Percentiles rank a stretch among this genome's conserved stretches.
Evolutionary conservation across 768 basidiomycete genomes (phyloP).

Genomic region (Hemileccinum impolitum): DNA sequence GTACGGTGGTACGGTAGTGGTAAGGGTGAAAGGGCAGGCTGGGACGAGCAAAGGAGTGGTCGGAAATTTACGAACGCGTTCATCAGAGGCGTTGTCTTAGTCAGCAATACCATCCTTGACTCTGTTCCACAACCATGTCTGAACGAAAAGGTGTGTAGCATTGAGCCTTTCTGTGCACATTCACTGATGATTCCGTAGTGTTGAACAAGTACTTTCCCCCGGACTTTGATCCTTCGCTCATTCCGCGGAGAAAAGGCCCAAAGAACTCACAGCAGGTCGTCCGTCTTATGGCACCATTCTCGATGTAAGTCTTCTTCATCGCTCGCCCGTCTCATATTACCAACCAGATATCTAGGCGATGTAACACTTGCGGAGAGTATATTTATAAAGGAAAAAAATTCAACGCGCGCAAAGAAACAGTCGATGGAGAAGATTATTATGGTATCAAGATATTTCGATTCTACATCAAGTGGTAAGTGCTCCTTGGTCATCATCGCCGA

Average conservation of each 20-base stretch:
- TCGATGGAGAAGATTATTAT: constrained; percentile 95
- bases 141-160: constrained; percentile 68
- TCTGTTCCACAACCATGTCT: constrained; percentile 50
- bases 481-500: constrained; percentile 8
- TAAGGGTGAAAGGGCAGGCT: constrained; percentile 9
- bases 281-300: constrained; percentile 98
- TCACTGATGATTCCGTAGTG: constrained; percentile 43
- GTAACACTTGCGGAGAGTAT: constrained; percentile 96
- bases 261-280: constrained; percentile 97
- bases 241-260: constrained; percentile 83
- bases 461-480: constrained; percentile 80
- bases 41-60: constrained; percentile 14
- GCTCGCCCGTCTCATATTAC: not conserved
- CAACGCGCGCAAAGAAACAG: constrained; percentile 98
- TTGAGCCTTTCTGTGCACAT: not conserved
- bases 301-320: constrained; percentile 60
- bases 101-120: constrained; percentile 22
- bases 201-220: constrained; percentile 96
- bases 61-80: constrained; percentile 34
- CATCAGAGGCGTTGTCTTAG: constrained; percentile 21
- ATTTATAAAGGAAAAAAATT: constrained; percentile 99
- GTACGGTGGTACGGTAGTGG: constrained; percentile 2
- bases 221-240: constrained; percentile 97
- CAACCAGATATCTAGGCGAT: constrained; percentile 55
- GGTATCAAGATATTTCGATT: constrained; percentile 97